Evolutionary conservation across 23 red algal species (phyloP).

Genomic region (Agarophyton chilense): DNA sequence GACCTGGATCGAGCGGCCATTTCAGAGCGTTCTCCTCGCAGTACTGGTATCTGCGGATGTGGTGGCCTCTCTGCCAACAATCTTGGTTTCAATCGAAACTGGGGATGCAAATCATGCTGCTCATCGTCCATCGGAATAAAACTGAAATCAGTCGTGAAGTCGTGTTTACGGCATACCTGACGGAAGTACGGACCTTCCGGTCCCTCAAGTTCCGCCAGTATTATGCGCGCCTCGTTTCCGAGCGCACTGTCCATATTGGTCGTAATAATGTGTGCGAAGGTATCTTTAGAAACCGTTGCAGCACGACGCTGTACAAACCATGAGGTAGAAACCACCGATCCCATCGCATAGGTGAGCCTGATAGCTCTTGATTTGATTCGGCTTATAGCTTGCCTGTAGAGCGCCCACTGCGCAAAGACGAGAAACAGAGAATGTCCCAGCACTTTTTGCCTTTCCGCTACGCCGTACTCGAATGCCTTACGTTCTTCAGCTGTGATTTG

Average conservation of each 20-base stretch:
- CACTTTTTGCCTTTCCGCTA: conserved; percentile 45
- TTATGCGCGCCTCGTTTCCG: conserved; percentile 58
- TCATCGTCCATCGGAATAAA: conserved; percentile 10
- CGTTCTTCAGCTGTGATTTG: conserved; percentile 55
- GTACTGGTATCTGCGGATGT: neutral
- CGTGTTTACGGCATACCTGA: conserved; percentile 21
- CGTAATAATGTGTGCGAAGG: conserved; percentile 51
- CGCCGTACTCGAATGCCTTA: conserved; percentile 60
- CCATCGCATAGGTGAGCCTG: conserved; percentile 39
- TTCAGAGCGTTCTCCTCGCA: neutral
- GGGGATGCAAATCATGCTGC: conserved; percentile 50
- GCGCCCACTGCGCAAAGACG: conserved; percentile 62
- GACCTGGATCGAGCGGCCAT: neutral
- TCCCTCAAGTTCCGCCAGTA: conserved; percentile 62
- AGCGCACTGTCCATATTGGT: conserved; percentile 37
- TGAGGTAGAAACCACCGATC: conserved; percentile 25
- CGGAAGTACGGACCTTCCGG: conserved; percentile 69
- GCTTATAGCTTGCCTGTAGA: conserved; percentile 50
- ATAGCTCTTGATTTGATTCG: conserved; percentile 29
- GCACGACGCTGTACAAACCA: conserved; percentile 40
- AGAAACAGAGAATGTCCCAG: conserved; percentile 54
- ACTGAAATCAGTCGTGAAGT: conserved; percentile 32
- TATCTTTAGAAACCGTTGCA: conserved; percentile 32
- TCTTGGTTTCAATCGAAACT: conserved; percentile 57
- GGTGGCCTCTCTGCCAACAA: neutral